Evolutionary conservation across 306 rosid species (phyloP).

Genomic region (Lathyrus tuberosus): DNA sequence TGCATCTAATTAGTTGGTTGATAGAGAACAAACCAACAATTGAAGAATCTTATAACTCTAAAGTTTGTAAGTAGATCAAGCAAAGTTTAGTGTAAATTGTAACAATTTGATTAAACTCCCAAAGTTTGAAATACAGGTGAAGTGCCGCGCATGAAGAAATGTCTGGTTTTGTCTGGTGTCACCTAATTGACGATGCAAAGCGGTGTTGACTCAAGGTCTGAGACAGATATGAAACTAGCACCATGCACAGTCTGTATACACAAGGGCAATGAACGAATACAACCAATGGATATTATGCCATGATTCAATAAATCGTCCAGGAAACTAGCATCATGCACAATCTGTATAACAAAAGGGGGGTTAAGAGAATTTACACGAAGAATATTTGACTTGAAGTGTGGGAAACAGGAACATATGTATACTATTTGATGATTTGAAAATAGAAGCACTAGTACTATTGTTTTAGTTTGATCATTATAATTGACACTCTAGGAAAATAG

Average conservation of each 20-base stretch:
- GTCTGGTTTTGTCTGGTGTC: neutral
- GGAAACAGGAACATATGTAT: too few relatives aligned
- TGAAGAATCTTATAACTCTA: conserved; percentile 1
- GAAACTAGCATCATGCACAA: neutral
- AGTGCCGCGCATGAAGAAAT: neutral
- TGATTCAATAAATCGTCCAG: neutral
- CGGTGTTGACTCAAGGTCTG: neutral
- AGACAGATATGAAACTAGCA: neutral
- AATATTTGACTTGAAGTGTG: neutral
- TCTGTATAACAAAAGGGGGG: neutral
- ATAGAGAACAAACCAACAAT: neutral
- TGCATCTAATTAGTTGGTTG: neutral
- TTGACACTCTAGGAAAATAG: too few relatives aligned
- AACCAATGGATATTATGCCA: neutral
- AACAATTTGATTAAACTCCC: neutral
- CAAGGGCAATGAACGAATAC: neutral
- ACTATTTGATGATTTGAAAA: too few relatives aligned
- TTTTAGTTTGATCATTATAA: too few relatives aligned
- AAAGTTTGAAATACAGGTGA: neutral
- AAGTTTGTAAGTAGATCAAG: neutral
- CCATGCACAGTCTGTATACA: neutral
- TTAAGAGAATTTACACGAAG: neutral
- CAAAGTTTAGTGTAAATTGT: neutral
- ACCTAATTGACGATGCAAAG: neutral
- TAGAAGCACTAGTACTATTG: too few relatives aligned